phyloP scores from a whole-genome alignment of 2,329 filamentous ascomycete species.

The Diaporthe batatas region DNA sequence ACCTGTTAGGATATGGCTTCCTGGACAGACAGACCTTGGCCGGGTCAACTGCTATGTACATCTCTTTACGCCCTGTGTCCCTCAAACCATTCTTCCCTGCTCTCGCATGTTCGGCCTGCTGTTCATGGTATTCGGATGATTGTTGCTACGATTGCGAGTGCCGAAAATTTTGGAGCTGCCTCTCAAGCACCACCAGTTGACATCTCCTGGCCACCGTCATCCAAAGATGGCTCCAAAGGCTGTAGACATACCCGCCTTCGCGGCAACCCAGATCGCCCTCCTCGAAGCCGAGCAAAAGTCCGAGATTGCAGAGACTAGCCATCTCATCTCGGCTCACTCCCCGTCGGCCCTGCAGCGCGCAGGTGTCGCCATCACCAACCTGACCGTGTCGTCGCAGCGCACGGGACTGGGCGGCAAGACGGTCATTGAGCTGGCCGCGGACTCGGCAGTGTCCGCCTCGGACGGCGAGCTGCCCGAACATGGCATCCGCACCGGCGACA shows the following conservation, averaged over 20 bases:
- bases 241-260: constrained; percentile 76
- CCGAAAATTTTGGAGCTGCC: neutral
- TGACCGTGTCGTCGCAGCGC: constrained; percentile 79
- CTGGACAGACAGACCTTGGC: neutral
- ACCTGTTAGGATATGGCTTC: neutral
- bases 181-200: neutral
- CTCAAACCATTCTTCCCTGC: too few species aligned
- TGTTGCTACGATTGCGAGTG: neutral
- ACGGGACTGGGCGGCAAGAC: constrained; percentile 94
- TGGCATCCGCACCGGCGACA: constrained; percentile 81
- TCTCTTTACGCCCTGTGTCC: neutral
- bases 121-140: neutral
- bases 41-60: neutral
- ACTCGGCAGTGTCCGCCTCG: constrained; percentile 66
- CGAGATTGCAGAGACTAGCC: constrained; percentile 78
- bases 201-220: neutral
- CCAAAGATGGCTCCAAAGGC: constrained; percentile 50
- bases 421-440: constrained; percentile 79
- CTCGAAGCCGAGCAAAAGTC: constrained; percentile 78
- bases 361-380: constrained; percentile 83
- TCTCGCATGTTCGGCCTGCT: neutral
- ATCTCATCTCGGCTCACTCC: constrained; percentile 75
- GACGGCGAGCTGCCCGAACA: constrained; percentile 76
- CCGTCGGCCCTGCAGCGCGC: constrained; percentile 79
- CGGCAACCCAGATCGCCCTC: constrained; percentile 76